phyloP scores from a whole-genome alignment of 2,329 filamentous ascomycete species.

The Lasiodiplodia sp. region DNA sequence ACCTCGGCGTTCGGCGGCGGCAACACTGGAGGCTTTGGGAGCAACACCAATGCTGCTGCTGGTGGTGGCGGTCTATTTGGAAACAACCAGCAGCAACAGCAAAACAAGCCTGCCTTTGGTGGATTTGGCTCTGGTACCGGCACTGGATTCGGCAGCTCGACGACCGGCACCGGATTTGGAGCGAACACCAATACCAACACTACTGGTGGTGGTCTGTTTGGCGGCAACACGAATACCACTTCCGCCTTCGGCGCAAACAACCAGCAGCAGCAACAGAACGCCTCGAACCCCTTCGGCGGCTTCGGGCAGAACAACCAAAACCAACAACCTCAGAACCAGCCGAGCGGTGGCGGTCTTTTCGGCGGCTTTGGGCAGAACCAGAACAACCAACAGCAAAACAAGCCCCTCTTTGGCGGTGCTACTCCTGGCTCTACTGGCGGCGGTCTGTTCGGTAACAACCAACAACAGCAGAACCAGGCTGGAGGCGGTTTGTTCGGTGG shows the following conservation, averaged over 20 bases:
- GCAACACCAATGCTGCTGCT: conserved; percentile 35
- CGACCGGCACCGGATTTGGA: conserved; percentile 45
- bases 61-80: conserved; percentile 33
- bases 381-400: conserved; percentile 47
- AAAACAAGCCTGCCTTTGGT: conserved; percentile 36
- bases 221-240: conserved; percentile 30
- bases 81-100: conserved; percentile 32
- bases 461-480: conserved; percentile 37
- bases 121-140: conserved; percentile 35
- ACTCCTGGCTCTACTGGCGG: conserved; percentile 41
- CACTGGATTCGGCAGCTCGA: conserved; percentile 34
- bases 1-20: conserved; percentile 32
- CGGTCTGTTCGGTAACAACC: conserved; percentile 57
- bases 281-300: conserved; percentile 38
- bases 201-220: conserved; percentile 41
- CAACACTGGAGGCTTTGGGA: conserved; percentile 50
- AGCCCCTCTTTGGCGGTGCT: conserved; percentile 52
- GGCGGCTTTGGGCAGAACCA: conserved; percentile 48
- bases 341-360: conserved; percentile 51
- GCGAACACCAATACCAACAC: conserved; percentile 35
- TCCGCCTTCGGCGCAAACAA: conserved; percentile 30
- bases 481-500: conserved; percentile 49
- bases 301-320: conserved; percentile 35
- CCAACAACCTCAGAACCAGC: conserved; percentile 42
- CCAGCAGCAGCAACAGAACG: conserved; percentile 31